These are phyloP conservation scores for Wickerhamiella sergipiensis DNA, from an alignment of 805 yeast species.

Conservation along the genomic window DNA sequence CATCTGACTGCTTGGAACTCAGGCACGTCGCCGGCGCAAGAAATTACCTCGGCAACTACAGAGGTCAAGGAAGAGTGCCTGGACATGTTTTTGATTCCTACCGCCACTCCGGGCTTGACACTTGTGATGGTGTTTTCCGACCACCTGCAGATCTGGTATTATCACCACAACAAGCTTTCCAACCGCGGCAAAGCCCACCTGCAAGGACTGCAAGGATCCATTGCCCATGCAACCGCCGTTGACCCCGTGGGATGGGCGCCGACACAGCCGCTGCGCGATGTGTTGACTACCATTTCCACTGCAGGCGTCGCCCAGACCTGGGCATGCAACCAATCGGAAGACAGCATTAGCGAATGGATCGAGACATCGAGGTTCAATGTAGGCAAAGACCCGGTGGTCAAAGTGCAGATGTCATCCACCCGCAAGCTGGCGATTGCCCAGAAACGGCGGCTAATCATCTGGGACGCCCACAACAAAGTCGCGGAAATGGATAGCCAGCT, in stretches of 20 bases:
- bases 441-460: slow-evolving; percentile 46
- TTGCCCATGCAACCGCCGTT: neutral
- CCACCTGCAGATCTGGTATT: neutral
- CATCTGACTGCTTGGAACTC: slow-evolving; percentile 53
- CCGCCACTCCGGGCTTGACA: neutral
- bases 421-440: slow-evolving; percentile 67
- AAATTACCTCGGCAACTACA: neutral
- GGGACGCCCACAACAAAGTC: slow-evolving; percentile 61
- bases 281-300: slow-evolving; percentile 45
- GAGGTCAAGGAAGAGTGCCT: neutral
- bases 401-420: slow-evolving; percentile 61
- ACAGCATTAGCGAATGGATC: neutral
- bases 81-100: neutral
- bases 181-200: neutral
- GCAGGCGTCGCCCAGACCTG: slow-evolving; percentile 19
- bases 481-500: slow-evolving; percentile 61
- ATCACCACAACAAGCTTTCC: slow-evolving; percentile 25
- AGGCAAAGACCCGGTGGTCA: slow-evolving; percentile 16
- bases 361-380: neutral
- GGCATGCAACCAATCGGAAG: neutral
- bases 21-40: slow-evolving; percentile 10
- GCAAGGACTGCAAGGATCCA: neutral
- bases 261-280: slow-evolving; percentile 23
- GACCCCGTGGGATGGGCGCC: slow-evolving; percentile 51
- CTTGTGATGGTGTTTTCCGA: slow-evolving; percentile 13